Base-by-base conservation (phyloP, 768 basidiomycete genomes). In the Sporobolomyces phaffii region DNA sequence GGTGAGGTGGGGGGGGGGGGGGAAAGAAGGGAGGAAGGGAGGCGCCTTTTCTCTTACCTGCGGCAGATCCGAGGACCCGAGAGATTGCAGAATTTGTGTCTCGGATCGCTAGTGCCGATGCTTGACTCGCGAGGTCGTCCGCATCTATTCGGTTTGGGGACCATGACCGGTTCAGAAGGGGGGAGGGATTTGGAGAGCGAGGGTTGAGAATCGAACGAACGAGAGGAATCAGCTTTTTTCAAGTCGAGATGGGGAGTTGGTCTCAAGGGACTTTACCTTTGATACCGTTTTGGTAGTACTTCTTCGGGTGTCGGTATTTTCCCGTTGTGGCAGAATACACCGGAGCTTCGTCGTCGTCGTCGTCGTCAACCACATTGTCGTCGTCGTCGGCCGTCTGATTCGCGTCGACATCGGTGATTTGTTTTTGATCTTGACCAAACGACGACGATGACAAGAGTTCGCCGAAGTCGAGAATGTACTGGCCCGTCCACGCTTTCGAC, bases 251-350 rank as follows among this genome's bases (percentile, higher is more conserved):
- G n/a, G n/a, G n/a, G n/a, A n/a, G n/a, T n/a, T n/a, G n/a, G n/a
- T n/a, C n/a, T n/a, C n/a, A n/a, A n/a, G n/a, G n/a, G n/a, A n/a
- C n/a, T 40, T 56, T 62, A 50, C 70, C 70, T 29, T 63, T 59
- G 22, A 69, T 38, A 0, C 54, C 47, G 18, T 57, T 52, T 22
- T 59, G 61, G 6, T 84, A 84, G 69, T 86, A 91, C 14, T 83
- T 83, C 75, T 85, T 88, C 20, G 85, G 82, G 33, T 89, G 85
- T 28, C 91, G 81, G 75, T 93, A 94, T 65, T 83, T 88, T 17
- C 94, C 94, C 0, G 88, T 91, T 3, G 88, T 78, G 3, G 92
- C 82, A 0, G 92, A 96, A 77, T 94, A 97, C 18, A 85, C 81
- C 0, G 92, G 92, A 61, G 80, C 81, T 66, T 91, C 90, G 7